A percentile compares a stretch with the other conserved stretches of the same genome.
These are phyloP conservation scores for Orbilia javanica DNA, from an alignment of 2,329 filamentous ascomycete species.

Conservation along the genomic window DNA sequence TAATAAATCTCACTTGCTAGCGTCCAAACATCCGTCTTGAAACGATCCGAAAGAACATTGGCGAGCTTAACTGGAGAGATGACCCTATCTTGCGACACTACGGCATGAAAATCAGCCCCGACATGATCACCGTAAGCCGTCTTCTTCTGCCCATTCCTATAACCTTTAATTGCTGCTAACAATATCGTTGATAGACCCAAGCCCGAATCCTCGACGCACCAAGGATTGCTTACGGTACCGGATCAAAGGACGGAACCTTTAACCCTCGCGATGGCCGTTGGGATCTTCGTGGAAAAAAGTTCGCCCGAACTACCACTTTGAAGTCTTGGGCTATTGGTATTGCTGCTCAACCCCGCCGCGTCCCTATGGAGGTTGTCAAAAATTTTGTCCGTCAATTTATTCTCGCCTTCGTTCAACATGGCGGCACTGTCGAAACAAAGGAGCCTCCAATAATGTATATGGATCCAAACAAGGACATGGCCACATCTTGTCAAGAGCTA, in stretches of 20 bases:
- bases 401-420: slow-evolving; percentile 73
- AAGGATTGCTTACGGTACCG: slow-evolving; percentile 74
- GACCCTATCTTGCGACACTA: slow-evolving; percentile 81
- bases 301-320: slow-evolving; percentile 76
- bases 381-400: slow-evolving; percentile 74
- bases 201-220: slow-evolving; percentile 80
- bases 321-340: slow-evolving; percentile 79
- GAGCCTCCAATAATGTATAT: slow-evolving; percentile 67
- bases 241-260: slow-evolving; percentile 59
- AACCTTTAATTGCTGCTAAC: background rate
- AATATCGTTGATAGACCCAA: slow-evolving; percentile 68
- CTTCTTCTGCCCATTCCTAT: background rate
- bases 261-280: slow-evolving; percentile 76
- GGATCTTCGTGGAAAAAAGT: slow-evolving; percentile 87
- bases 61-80: slow-evolving; percentile 74
- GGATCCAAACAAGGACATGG: slow-evolving; percentile 67
- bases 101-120: slow-evolving; percentile 76
- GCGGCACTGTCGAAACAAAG: slow-evolving; percentile 70
- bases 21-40: slow-evolving; percentile 75
- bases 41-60: slow-evolving; percentile 77
- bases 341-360: slow-evolving; percentile 69
- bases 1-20: slow-evolving; percentile 40
- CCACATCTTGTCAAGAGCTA: slow-evolving; percentile 70
- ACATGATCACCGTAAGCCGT: slow-evolving; percentile 71
- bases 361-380: slow-evolving; percentile 66